Evolutionary conservation across 768 basidiomycete genomes (phyloP).

Genomic region (Dacryopinax spathularia): DNA sequence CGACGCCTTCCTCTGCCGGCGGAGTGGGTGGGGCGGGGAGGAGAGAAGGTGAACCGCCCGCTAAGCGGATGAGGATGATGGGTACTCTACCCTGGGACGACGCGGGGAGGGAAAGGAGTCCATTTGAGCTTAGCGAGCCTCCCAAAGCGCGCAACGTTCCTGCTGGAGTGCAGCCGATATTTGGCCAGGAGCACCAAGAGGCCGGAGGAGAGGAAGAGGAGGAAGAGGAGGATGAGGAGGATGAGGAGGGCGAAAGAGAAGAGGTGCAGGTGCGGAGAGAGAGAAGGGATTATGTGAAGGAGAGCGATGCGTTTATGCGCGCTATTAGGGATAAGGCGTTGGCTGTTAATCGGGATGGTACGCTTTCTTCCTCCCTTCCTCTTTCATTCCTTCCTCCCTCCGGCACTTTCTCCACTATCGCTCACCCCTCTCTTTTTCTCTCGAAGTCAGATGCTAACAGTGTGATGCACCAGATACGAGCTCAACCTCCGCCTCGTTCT

Average conservation of each 20-base stretch:
- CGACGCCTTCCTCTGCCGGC: background rate
- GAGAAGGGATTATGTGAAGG: background rate
- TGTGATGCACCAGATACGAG: background rate
- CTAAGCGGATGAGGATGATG: background rate
- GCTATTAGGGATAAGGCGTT: background rate
- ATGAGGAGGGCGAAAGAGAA: background rate
- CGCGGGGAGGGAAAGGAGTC: background rate
- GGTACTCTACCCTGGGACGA: background rate
- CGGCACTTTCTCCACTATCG: background rate
- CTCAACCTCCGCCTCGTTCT: background rate
- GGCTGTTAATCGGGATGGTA: constrained; percentile 6
- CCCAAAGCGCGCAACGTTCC: too few relatives aligned
- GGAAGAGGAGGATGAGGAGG: background rate
- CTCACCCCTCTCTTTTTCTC: background rate
- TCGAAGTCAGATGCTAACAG: background rate
- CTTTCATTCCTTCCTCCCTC: background rate
- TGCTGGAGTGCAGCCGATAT: too few relatives aligned
- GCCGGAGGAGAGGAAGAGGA: background rate
- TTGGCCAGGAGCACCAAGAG: too few relatives aligned
- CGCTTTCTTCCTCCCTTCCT: background rate
- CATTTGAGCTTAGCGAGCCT: background rate
- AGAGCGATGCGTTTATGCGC: background rate
- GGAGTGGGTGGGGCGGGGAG: background rate
- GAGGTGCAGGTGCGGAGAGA: background rate
- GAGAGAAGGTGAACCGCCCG: background rate